Conservation (phyloP, 768 basidiomycete genomes). For the Leucocoprinus birnbaumii region DNA sequence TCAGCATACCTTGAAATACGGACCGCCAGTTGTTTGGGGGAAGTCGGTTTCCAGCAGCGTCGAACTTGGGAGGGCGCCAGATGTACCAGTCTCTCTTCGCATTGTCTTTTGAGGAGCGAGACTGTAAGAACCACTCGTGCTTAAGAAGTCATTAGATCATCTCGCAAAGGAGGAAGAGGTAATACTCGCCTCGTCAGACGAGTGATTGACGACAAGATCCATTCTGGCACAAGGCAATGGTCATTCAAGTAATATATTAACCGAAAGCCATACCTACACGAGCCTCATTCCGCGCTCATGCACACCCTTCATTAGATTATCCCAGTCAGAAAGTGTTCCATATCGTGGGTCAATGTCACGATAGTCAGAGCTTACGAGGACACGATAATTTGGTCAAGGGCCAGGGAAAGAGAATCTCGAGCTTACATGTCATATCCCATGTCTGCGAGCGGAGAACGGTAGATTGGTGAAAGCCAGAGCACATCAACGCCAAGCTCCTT, state of each 20-base stretch:
- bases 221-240: conserved; percentile 41
- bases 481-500: conserved; percentile 64
- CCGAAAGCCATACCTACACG: conserved; percentile 35
- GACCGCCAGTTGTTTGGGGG: conserved; percentile 79
- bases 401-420: not conserved
- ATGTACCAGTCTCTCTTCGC: conserved; percentile 77
- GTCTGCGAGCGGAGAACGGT: conserved; percentile 62
- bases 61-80: conserved; percentile 61
- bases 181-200: conserved; percentile 61
- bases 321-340: conserved; percentile 63
- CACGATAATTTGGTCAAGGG: not conserved
- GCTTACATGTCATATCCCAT: conserved; percentile 74
- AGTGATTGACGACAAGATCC: conserved; percentile 78
- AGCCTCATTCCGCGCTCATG: conserved; percentile 70
- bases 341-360: conserved; percentile 60
- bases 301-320: conserved; percentile 45
- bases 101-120: conserved; percentile 44
- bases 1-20: conserved; percentile 51
- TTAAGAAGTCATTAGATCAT: too few species aligned
- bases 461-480: conserved; percentile 73
- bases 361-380: conserved; percentile 64
- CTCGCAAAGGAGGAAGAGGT: too few species aligned
- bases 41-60: conserved; percentile 46
- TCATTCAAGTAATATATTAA: not conserved
- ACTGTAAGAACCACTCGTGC: conserved; percentile 73